Evolutionary conservation across 2,329 filamentous ascomycete species (phyloP), one percentile per base, ranked within the genome.

Genomic region (Microcyclosporella mali): DNA sequence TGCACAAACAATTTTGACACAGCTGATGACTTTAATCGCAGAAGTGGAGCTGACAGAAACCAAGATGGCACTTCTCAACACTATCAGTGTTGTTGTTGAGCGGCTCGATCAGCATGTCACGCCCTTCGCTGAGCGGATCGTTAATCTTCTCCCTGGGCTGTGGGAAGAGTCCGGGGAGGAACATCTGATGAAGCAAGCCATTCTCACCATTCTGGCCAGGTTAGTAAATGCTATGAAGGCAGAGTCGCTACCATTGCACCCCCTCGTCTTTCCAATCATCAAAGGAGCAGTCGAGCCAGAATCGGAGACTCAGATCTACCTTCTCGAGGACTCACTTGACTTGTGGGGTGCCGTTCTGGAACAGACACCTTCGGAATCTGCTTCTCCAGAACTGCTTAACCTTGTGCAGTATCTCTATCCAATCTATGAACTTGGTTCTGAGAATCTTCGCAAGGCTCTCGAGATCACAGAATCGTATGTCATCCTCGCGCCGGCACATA

Each of bases 171-270:
- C 86, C 2, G 87, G 83, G 1, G 84, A 94, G 47, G 86, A 92
- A 58, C 87, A 88, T 66, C 79, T 97, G 64, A 85, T 95, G 73
- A 97, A 97, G 65, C 89, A 95, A 66, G 82, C 88, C 1, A 88
- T 97, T 40, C 76, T 97, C 44, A 86, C 85, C 2, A 84, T 97
- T 30, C 79, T 97, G 39, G 76, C 86, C 1, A 83, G 88, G 2
- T 73, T 98, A 11, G 85, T 94, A n/a, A 81, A 81, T 60, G 85
- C 89, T 1, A 85, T 97, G 78, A 87, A 84, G 46, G 74, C 78
- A 10, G 77, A 84, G 8, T 92, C 88, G 3, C 76, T 82, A 48
- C 76, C 81, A 14, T 95, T 94, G 55, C 88, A 95, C 51, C 66
- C 74, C 12, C 73, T 89, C 40, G 85, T 95, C 54, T 69, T 95